A percentile compares a stretch with the other conserved stretches of the same genome.
These are phyloP conservation scores for Ustilaginoidea virens DNA, from an alignment of 2,329 filamentous ascomycete genomes.

Conservation along the genomic window DNA sequence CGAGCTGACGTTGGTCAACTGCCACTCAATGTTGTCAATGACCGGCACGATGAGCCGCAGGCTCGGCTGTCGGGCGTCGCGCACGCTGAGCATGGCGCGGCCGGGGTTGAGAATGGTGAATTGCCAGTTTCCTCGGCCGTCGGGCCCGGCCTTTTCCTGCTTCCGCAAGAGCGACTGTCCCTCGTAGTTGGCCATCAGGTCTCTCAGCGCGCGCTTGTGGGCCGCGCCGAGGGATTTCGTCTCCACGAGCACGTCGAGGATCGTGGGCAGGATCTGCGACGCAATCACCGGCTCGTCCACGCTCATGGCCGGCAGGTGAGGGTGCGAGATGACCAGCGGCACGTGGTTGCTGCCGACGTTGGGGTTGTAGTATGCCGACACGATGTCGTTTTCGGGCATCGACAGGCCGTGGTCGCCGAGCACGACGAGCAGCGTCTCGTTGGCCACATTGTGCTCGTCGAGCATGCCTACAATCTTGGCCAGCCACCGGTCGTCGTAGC, in stretches of 20 bases:
- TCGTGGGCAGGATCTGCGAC: conserved; percentile 18
- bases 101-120: conserved; percentile 19
- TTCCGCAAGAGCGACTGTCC: no score
- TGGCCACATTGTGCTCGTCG: conserved; percentile 16
- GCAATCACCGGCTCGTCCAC: conserved; percentile 17
- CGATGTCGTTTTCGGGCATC: conserved; percentile 14
- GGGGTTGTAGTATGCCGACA: conserved; percentile 17
- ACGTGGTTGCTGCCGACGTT: conserved; percentile 18
- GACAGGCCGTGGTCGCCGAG: conserved; percentile 19
- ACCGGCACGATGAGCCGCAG: conserved; percentile 17
- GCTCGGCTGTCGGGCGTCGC: conserved; percentile 14
- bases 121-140: conserved; percentile 16
- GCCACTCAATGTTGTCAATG: conserved; percentile 16
- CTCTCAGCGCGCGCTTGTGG: conserved; percentile 11
- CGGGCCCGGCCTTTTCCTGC: conserved; percentile 7
- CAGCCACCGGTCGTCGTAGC: conserved; percentile 18
- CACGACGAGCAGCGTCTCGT: conserved; percentile 17
- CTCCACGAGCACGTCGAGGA: conserved; percentile 18
- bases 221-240: conserved; percentile 15
- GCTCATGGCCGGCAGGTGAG: conserved; percentile 15
- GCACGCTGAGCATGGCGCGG: conserved; percentile 16
- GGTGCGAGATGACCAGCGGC: conserved; percentile 17
- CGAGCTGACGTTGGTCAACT: conserved; percentile 12
- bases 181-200: conserved; percentile 18
- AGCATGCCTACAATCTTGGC: conserved; percentile 14